phyloP scores from a whole-genome alignment of 2,329 filamentous ascomycete species.

The Botryotinia calthae region DNA sequence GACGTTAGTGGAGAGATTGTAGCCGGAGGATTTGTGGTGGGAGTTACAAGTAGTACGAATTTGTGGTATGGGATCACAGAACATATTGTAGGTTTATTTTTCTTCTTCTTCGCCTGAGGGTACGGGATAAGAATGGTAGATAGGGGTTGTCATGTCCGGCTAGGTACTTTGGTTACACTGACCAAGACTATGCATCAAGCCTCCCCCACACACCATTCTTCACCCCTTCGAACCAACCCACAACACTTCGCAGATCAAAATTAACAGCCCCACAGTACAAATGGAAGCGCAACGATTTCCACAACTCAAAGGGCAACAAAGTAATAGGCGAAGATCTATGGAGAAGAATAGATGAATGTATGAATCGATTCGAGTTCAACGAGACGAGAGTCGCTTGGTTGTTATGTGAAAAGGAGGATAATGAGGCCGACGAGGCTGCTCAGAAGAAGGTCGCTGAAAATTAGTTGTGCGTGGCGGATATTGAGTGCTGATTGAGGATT shows the following conservation, averaged over 20 bases:
- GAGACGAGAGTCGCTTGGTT: constrained; percentile 18
- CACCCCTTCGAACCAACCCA: background rate
- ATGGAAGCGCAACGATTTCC: constrained; percentile 20
- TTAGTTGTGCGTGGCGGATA: background rate
- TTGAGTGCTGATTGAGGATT: background rate
- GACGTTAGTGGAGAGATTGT: constrained; percentile 4
- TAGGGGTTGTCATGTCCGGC: background rate
- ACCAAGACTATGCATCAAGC: background rate
- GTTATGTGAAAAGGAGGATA: constrained; percentile 15
- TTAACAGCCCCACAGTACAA: constrained; percentile 15
- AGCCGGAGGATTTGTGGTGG: background rate
- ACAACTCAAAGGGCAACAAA: constrained; percentile 13
- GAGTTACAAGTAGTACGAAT: constrained; percentile 18
- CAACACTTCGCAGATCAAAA: background rate
- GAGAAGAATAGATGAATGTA: constrained; percentile 8
- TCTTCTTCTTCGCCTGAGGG: too few species aligned
- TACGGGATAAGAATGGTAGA: too few species aligned
- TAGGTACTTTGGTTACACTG: too few species aligned
- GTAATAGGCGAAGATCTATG: constrained; percentile 13
- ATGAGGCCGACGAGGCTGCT: constrained; percentile 7
- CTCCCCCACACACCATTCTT: too few species aligned
- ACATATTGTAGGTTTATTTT: constrained; percentile 17
- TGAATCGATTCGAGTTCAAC: constrained; percentile 9
- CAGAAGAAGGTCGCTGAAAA: background rate
- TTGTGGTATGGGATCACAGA: constrained; percentile 19